A percentile compares a stretch with the other conserved stretches of the same genome.
phyloP scores from a whole-genome alignment of 1,284 basidiomycete species.

The Ustilago xerochloae region DNA sequence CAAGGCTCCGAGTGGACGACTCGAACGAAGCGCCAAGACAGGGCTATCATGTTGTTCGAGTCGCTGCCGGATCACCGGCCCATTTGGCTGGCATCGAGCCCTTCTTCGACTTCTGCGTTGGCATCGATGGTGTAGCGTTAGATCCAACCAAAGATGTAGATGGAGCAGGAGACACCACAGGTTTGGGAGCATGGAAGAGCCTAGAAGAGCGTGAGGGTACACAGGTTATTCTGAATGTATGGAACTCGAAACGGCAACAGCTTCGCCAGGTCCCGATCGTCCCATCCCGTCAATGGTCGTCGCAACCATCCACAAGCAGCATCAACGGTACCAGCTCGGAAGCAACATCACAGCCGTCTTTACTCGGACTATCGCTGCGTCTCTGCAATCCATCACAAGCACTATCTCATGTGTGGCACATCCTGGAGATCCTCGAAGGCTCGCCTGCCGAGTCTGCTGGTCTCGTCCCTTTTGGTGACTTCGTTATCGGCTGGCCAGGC shows the following conservation, averaged over 20 bases:
- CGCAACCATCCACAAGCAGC: conserved; percentile 50
- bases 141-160: conserved; percentile 53
- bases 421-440: conserved; percentile 93
- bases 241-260: conserved; percentile 87
- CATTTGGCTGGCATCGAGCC: conserved; percentile 88
- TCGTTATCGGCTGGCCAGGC: conserved; percentile 93
- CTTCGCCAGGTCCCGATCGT: conserved; percentile 85
- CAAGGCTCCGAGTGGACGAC: conserved; percentile 40
- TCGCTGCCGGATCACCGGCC: conserved; percentile 67
- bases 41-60: conserved; percentile 67
- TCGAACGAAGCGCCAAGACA: conserved; percentile 56
- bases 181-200: conserved; percentile 57
- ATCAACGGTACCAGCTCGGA: conserved; percentile 32
- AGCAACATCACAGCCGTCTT: conserved; percentile 72
- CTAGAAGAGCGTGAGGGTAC: conserved; percentile 88
- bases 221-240: conserved; percentile 81
- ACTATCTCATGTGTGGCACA: conserved; percentile 81
- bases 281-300: conserved; percentile 83
- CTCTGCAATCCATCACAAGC: conserved; percentile 73
- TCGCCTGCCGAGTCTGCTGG: conserved; percentile 86
- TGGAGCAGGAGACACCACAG: conserved; percentile 37
- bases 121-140: conserved; percentile 74
- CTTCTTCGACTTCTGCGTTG: conserved; percentile 96
- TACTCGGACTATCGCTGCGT: conserved; percentile 90
- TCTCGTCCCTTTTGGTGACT: conserved; percentile 87